Conservation (phyloP, 345 rosid species). For the Moringa oleifera region DNA sequence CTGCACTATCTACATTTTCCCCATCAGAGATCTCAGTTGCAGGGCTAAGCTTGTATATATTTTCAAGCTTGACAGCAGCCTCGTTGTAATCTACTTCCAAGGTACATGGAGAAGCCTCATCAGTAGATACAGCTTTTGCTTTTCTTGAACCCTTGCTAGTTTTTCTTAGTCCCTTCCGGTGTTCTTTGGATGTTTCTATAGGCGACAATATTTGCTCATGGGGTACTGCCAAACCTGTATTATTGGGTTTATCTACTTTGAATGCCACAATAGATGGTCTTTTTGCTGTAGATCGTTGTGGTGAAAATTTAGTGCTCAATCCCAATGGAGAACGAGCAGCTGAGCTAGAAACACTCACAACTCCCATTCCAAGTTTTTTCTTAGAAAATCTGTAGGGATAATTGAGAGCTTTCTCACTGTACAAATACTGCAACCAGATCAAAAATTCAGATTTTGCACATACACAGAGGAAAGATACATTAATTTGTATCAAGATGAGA, state of each 20-base stretch:
- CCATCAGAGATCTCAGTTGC: constrained; percentile 27
- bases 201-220: constrained; percentile 43
- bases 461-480: background rate
- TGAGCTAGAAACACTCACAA: constrained; percentile 76
- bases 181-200: constrained; percentile 36
- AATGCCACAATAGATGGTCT: constrained; percentile 66
- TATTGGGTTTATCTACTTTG: constrained; percentile 50
- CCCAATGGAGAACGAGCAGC: constrained; percentile 69
- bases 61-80: constrained; percentile 89
- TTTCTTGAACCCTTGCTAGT: constrained; percentile 28
- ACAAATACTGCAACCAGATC: constrained; percentile 25
- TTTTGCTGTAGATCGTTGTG: constrained; percentile 29
- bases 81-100: constrained; percentile 73
- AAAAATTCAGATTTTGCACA: too few relatives aligned
- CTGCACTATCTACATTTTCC: constrained; percentile 24
- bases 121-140: constrained; percentile 23
- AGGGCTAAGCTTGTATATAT: constrained; percentile 73
- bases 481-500: background rate
- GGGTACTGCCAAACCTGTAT: constrained; percentile 41
- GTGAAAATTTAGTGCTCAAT: constrained; percentile 36
- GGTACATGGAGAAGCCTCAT: constrained; percentile 30
- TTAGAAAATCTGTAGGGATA: background rate
- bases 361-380: constrained; percentile 64
- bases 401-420: constrained; percentile 6
- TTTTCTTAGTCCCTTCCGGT: constrained; percentile 38